Base-by-base conservation (phyloP, 768 basidiomycete species). In the Pulveroboletus frians region DNA sequence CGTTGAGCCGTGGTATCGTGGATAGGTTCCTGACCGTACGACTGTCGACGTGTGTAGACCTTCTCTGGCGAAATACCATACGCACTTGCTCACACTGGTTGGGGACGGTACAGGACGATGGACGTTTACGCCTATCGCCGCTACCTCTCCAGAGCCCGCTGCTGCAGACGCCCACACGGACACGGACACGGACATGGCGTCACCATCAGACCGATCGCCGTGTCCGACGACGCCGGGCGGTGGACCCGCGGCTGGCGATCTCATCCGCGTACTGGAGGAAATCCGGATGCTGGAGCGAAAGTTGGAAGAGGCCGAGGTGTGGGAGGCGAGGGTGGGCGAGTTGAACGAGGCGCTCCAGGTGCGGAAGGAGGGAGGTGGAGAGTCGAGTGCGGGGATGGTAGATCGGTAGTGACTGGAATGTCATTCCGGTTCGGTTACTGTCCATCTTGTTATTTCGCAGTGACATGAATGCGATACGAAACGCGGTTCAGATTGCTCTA, bases 11-110 rank as follows among this genome's bases (percentile, higher is more conserved):
- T 47, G 32, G 30, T 36, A 1, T 36, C 13, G n/a, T 11, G 9
- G 21, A 6, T 29, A n/a, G 26, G 0, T 38, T 18, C 9, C 31
- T 40, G 36, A 48, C 6, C 5, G n/a, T n/a, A 26, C 23, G 23
- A 27, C 29, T 10, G 17, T 5, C 11, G 31, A 23, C 17, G 10
- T 41, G 1, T n/a, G 11, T 17, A 55, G 94, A 11, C 93, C 92
- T 0, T 84, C 88, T 0, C 70, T 97, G 51, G 80, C 81, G 59
- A 92, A 88, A 63, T 94, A 96, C 63, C 95, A 98, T 67, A 88
- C 81, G 4, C 85, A 88, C 41, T 76, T 95, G 23, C 76, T 97
- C 15, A 88, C 88, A 1, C 73, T 97, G 13, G 70, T 74, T 7
- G 91, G 92, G 8, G 86, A 88, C 41, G 78, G 76, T 1, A 75